Conservation (phyloP, 768 basidiomycete species). For the Pisolithus sp. region DNA sequence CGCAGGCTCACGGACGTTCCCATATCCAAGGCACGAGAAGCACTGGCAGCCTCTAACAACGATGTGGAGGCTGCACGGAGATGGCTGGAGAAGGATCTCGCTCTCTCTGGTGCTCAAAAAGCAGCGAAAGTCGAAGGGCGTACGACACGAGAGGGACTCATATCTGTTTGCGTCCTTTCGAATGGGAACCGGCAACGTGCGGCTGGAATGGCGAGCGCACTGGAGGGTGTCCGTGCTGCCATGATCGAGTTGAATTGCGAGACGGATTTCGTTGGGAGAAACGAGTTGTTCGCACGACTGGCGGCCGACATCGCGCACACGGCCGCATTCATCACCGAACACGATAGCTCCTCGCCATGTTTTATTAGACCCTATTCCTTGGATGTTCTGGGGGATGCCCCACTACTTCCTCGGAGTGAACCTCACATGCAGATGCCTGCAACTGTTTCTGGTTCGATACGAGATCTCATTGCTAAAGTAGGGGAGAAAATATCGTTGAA, state of each 20-base stretch:
- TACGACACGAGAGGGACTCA: conserved; percentile 68
- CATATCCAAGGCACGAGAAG: conserved; percentile 83
- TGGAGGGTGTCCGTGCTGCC: conserved; percentile 59
- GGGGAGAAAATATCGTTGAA: conserved; percentile 74
- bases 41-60: conserved; percentile 68
- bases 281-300: conserved; percentile 71
- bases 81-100: conserved; percentile 78
- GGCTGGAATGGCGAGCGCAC: conserved; percentile 24
- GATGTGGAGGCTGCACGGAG: conserved; percentile 65
- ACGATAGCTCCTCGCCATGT: conserved; percentile 25
- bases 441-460: conserved; percentile 59
- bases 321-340: conserved; percentile 64
- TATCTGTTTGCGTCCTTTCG: conserved; percentile 71
- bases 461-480: conserved; percentile 64
- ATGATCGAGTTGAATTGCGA: conserved; percentile 95
- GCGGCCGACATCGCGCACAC: conserved; percentile 80
- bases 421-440: conserved; percentile 29
- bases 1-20: conserved; percentile 78
- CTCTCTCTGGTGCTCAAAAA: conserved; percentile 65
- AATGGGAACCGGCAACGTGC: conserved; percentile 40
- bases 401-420: conserved; percentile 47
- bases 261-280: conserved; percentile 92
- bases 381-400: conserved; percentile 53
- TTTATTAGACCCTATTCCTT: conserved; percentile 47
- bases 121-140: conserved; percentile 81